Evolutionary conservation across 306 rosid species (phyloP).

Genomic region (Psophocarpus tetragonolobus): DNA sequence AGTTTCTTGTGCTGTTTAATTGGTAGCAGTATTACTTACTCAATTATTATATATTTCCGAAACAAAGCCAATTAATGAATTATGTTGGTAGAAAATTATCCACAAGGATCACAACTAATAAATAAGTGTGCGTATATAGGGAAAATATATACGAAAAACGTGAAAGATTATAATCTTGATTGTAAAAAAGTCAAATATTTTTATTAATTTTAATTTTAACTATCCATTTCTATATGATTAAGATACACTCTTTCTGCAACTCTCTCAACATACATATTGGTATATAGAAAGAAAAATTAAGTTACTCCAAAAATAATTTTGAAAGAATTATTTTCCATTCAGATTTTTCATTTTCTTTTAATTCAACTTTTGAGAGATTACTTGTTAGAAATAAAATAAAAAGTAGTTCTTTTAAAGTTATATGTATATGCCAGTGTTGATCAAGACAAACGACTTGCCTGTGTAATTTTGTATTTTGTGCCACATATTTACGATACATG

Average conservation of each 20-base stretch:
- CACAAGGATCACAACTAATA: slow-evolving; percentile 8
- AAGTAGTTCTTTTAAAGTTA: too few species aligned
- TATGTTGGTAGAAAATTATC: slow-evolving; percentile 26
- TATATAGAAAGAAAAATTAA: too few species aligned
- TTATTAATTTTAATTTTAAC: neutral
- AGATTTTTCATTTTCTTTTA: too few species aligned
- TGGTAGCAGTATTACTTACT: neutral
- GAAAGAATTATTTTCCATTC: too few species aligned
- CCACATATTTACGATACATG: slow-evolving; percentile 43
- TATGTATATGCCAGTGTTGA: neutral
- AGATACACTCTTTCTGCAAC: too few species aligned
- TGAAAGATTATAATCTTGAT: neutral
- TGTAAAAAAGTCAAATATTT: neutral
- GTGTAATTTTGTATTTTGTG: slow-evolving; percentile 59
- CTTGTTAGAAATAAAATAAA: too few species aligned
- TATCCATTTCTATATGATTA: neutral
- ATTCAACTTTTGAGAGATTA: too few species aligned
- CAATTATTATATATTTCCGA: slow-evolving; percentile 13
- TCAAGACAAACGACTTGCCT: slow-evolving; percentile 66
- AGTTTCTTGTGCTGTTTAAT: neutral
- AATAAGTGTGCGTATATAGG: neutral
- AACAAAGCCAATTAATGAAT: neutral
- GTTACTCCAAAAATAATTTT: too few species aligned
- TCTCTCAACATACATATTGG: too few species aligned
- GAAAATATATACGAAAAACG: neutral